Evolutionary conservation across 352 stramenopile species (phyloP).

Genomic region (Halophytophthora polymorphica): DNA sequence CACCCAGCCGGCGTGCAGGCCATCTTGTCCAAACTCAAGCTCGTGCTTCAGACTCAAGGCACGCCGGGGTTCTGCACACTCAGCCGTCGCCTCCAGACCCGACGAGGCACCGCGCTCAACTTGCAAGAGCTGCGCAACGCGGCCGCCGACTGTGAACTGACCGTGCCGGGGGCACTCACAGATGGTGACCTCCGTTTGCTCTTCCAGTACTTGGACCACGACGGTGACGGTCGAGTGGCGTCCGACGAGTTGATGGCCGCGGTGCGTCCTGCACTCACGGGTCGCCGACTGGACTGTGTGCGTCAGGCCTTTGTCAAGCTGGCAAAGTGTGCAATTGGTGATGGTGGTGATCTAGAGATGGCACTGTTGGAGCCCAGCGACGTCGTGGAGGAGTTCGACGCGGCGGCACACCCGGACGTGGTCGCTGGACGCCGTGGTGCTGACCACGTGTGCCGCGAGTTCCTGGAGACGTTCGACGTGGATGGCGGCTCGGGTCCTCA

Average conservation of each 20-base stretch:
- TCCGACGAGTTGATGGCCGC: conserved; percentile 87
- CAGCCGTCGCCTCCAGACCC: conserved; percentile 32
- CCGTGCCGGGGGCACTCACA: conserved; percentile 28
- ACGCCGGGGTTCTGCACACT: conserved; percentile 73
- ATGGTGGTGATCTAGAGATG: conserved; percentile 26
- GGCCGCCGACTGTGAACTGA: conserved; percentile 51
- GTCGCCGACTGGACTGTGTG: conserved; percentile 67
- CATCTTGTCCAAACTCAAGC: conserved; percentile 50
- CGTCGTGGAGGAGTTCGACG: conserved; percentile 81
- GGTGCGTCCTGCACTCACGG: conserved; percentile 70
- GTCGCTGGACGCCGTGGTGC: conserved; percentile 56
- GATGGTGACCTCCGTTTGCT: conserved; percentile 64
- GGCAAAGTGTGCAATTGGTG: conserved; percentile 48
- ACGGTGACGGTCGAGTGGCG: conserved; percentile 73
- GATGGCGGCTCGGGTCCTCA: conserved; percentile 36
- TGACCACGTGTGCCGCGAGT: conserved; percentile 74
- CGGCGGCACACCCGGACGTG: conserved; percentile 83
- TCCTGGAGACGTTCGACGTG: conserved; percentile 85
- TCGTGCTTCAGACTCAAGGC: conserved; percentile 53
- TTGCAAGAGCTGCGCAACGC: conserved; percentile 74
- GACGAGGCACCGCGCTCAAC: conserved; percentile 58
- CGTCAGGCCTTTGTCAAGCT: conserved; percentile 79
- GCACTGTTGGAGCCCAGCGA: conserved; percentile 73
- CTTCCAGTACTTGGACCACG: conserved; percentile 83
- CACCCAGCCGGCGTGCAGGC: conserved; percentile 52